A percentile compares a stretch with the other conserved stretches of the same genome.
phyloP scores from a whole-genome alignment of 1,139 yeast species.

The Pichia sp. region DNA sequence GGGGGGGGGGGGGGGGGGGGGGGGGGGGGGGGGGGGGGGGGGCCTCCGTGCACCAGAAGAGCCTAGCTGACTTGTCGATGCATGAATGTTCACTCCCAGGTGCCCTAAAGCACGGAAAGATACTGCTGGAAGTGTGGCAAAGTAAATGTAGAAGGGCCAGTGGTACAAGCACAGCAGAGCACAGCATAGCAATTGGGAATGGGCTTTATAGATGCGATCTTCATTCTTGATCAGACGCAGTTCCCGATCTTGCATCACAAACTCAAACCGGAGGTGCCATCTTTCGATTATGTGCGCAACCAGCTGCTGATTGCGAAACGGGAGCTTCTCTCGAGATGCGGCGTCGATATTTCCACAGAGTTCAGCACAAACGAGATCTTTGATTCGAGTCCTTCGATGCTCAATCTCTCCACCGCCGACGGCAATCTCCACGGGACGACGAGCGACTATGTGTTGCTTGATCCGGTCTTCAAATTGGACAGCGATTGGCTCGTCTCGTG shows the following conservation, averaged over 20 bases:
- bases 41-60: too few relatives aligned
- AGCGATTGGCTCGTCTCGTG: slow-evolving; percentile 28
- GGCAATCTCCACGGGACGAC: not conserved
- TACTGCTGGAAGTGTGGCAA: too few relatives aligned
- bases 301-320: slow-evolving; percentile 19
- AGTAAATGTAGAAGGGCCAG: not conserved
- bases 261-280: slow-evolving; percentile 35
- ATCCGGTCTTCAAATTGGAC: slow-evolving; percentile 29
- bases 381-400: not conserved
- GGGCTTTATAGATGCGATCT: slow-evolving; percentile 56
- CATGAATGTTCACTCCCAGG: too few relatives aligned
- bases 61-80: too few relatives aligned
- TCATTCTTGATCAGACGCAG: slow-evolving; percentile 51
- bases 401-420: not conserved
- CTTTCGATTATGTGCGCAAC: slow-evolving; percentile 33
- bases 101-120: too few relatives aligned
- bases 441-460: slow-evolving; percentile 18
- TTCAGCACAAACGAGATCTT: not conserved
- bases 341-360: slow-evolving; percentile 2
- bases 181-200: slow-evolving; percentile 22
- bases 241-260: slow-evolving; percentile 9
- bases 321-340: slow-evolving; percentile 4
- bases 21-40: too few relatives aligned
- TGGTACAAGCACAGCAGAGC: not conserved
- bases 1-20: too few relatives aligned